These are phyloP conservation scores for Diphasiastrum complanatum DNA, from an alignment of 83 land plant species.

Conservation along the genomic window DNA sequence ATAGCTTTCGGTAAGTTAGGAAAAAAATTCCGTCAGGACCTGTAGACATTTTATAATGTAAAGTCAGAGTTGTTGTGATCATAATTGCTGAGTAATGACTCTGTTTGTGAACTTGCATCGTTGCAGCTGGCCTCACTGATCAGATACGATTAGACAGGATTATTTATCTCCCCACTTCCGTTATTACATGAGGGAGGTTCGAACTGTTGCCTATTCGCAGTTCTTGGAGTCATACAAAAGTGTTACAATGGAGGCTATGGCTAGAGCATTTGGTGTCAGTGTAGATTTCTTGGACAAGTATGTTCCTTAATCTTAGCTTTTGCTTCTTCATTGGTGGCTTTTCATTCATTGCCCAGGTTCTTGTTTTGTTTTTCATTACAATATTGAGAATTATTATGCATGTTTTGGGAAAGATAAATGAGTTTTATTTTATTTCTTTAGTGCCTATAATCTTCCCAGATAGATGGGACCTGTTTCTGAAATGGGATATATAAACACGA, in stretches of 20 bases:
- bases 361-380: not conserved
- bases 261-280: constrained; percentile 88
- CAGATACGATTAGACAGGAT: constrained; percentile 79
- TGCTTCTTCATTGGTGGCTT: not conserved
- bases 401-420: no score
- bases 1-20: constrained; percentile 62
- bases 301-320: constrained; percentile 17
- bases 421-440: no score
- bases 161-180: constrained; percentile 92
- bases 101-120: not conserved
- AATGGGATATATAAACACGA: no score
- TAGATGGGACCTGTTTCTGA: no score
- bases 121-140: constrained; percentile 78
- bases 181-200: constrained; percentile 94
- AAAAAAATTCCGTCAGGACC: not conserved
- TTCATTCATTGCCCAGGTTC: not conserved
- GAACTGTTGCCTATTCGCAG: constrained; percentile 89
- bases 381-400: no score
- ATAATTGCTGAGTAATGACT: not conserved
- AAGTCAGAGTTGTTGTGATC: not conserved
- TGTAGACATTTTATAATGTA: not conserved
- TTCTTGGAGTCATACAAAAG: constrained; percentile 97
- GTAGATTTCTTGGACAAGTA: constrained; percentile 88
- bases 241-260: constrained; percentile 99
- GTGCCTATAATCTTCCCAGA: no score